Percentiles rank a stretch among this genome's conserved stretches.
Conservation (phyloP, 306 rosid genomes). For the Malus sylvestris region DNA sequence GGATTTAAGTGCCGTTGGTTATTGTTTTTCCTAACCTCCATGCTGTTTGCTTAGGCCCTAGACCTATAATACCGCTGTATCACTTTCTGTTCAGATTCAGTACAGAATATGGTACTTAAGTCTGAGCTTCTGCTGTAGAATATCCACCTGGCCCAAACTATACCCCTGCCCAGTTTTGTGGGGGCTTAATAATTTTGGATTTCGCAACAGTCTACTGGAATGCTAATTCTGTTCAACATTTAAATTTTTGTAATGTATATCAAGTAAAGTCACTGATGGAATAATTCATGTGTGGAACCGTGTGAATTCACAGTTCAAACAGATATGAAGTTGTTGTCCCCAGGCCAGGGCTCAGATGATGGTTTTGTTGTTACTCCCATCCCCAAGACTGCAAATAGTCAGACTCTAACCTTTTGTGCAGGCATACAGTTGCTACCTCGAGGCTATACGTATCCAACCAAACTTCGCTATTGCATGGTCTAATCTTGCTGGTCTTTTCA, state of each 20-base stretch:
- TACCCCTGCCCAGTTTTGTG: slow-evolving; percentile 13
- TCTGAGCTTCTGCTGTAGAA: slow-evolving; percentile 2
- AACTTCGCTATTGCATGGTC: slow-evolving; percentile 99
- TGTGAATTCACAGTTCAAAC: slow-evolving; percentile 52
- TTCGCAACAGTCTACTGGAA: slow-evolving; percentile 23
- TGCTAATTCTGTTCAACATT: slow-evolving; percentile 37
- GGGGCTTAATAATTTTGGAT: slow-evolving; percentile 1
- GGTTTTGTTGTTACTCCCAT: slow-evolving; percentile 81
- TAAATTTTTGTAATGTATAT: slow-evolving; percentile 47
- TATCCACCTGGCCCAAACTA: slow-evolving; percentile 17
- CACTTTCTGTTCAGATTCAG: slow-evolving; percentile 6
- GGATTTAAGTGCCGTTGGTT: not conserved
- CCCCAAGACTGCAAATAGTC: slow-evolving; percentile 89
- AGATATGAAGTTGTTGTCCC: slow-evolving; percentile 76
- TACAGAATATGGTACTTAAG: slow-evolving; percentile 6
- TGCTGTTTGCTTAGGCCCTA: not conserved
- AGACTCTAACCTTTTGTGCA: slow-evolving; percentile 93
- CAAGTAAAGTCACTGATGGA: slow-evolving; percentile 67
- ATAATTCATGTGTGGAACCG: slow-evolving; percentile 78
- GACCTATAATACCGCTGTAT: slow-evolving; percentile 12
- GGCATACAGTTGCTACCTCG: slow-evolving; percentile 99
- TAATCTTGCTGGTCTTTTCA: slow-evolving; percentile 96
- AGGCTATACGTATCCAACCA: slow-evolving; percentile 94
- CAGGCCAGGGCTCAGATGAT: slow-evolving; percentile 88
- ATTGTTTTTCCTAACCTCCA: slow-evolving; percentile 1